Base-by-base conservation (phyloP, 2,329 filamentous ascomycete species). In the Didymella keratinophila region DNA sequence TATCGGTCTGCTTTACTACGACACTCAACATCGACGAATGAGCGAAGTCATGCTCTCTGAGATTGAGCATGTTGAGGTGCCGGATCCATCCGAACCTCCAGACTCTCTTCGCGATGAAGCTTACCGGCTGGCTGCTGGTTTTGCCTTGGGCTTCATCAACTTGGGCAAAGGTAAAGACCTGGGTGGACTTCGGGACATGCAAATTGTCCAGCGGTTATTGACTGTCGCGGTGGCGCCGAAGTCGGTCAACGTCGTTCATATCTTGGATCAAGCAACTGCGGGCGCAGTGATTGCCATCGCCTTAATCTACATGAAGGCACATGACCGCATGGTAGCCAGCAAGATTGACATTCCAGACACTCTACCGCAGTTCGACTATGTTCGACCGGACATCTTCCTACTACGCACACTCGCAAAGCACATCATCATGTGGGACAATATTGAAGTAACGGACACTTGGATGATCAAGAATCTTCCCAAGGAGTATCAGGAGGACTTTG, bases 11-110 rank as follows among this genome's bases (percentile, higher is more conserved):
- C 82, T 99, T 1, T 99, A 98, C 76, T 96, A 90, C 78, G 90
- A 93, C 73, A 97, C 93, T 27, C 94, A 98, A 71, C 96, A 99
- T 78, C 90, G 96, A 28, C 89, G 96, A 36, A 99, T 99, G 95
- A 98, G 93, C 72, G 95, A 99, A 75, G 92, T 98, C 18, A 97
- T 99, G 92, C 86, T 99, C 49, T 98, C 94, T 0, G 95, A 99
- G 75, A 95, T 99, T 60, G 93, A 97, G 74, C 90, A 93, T 62
- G 84, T 92, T 50, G 92, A 95, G 25, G 85, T 91, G 36, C 90
- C 94, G 52, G 93, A 97, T 59, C 81, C 82, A 5, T 82, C 83
- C 25, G 77, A 81, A 51, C 81, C 84, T 8, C 90, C 93, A 56
- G 92, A 97, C 69, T 88, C 88, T 21, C 79, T 98, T 47, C 88